Conservation (phyloP, 352 stramenopile species). For the Phytophthora pinifolia region DNA sequence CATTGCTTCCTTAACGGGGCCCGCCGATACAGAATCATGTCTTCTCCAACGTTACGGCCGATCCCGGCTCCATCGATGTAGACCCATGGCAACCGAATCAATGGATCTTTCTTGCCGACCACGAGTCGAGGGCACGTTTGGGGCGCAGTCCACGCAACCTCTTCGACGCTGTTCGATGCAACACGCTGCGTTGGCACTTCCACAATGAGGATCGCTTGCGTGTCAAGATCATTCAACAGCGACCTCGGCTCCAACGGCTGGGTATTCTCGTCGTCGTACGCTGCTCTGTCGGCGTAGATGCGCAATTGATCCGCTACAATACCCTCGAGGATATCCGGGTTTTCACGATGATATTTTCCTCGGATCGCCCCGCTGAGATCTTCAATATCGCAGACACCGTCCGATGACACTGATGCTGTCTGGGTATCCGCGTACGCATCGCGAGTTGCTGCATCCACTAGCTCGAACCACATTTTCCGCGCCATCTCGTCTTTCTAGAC, state of each 20-base stretch:
- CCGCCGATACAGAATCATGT: neutral
- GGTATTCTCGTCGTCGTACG: constrained; percentile 5
- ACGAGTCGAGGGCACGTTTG: neutral
- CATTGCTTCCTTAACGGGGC: constrained; percentile 2
- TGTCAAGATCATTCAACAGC: constrained; percentile 5
- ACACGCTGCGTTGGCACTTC: constrained; percentile 2
- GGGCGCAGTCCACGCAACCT: neutral
- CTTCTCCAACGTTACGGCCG: neutral
- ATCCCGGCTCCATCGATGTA: neutral
- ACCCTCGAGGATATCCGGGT: no score
- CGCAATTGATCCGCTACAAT: no score
- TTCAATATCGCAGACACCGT: neutral
- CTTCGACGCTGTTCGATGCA: no score
- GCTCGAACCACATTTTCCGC: neutral
- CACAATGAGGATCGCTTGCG: constrained; percentile 7
- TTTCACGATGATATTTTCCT: no score
- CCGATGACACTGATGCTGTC: neutral
- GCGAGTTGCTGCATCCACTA: neutral
- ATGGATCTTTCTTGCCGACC: neutral
- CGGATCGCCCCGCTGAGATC: neutral
- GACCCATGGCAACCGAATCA: neutral
- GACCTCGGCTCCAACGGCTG: constrained; percentile 8
- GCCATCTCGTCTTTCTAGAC: no score
- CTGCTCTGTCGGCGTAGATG: no score
- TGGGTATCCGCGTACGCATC: neutral